Conservation (phyloP, 176 grass and related monocot species). For the Stipa capillata region DNA sequence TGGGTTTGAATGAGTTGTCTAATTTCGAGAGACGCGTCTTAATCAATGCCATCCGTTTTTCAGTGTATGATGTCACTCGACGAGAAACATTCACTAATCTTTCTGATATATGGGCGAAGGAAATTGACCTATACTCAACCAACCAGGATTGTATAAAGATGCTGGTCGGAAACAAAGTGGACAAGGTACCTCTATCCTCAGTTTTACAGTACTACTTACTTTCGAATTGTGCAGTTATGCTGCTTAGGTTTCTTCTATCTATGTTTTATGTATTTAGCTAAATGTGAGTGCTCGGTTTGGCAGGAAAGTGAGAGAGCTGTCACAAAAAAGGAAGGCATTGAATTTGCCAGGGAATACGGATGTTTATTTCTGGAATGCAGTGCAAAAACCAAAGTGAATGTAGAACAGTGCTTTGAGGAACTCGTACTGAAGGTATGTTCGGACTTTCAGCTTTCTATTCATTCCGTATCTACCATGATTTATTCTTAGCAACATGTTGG, state of each 20-base stretch:
- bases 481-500: background rate
- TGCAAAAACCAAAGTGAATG: conserved; percentile 80
- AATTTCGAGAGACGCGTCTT: background rate
- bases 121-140: conserved; percentile 92
- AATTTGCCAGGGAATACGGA: conserved; percentile 73
- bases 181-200: conserved; percentile 50
- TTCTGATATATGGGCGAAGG: conserved; percentile 84
- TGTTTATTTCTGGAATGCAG: conserved; percentile 91
- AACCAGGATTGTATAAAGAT: conserved; percentile 95
- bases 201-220: background rate
- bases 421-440: conserved; percentile 69
- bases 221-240: background rate
- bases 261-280: background rate
- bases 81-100: conserved; percentile 82
- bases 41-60: background rate
- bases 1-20: background rate
- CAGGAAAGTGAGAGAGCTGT: conserved; percentile 91
- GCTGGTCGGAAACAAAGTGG: conserved; percentile 94
- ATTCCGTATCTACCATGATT: background rate
- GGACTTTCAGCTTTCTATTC: background rate
- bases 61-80: conserved; percentile 74
- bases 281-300: background rate
- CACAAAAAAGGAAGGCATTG: conserved; percentile 76
- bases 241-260: background rate
- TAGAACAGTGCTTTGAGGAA: conserved; percentile 88